phyloP scores from a whole-genome alignment of 2,329 filamentous ascomycete species.

The Hypoxylon sp. region DNA sequence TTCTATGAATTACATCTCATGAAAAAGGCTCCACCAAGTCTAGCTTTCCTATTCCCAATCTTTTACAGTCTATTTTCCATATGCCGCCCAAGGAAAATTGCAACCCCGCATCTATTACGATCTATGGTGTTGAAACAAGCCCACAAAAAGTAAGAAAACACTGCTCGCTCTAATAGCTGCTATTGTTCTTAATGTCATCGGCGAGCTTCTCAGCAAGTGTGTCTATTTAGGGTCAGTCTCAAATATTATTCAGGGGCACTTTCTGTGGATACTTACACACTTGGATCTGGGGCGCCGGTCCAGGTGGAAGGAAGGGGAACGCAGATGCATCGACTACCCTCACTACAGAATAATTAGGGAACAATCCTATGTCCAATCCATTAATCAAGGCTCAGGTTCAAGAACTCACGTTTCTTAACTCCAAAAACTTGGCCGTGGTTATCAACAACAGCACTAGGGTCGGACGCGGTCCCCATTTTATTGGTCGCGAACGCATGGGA shows the following conservation, averaged over 20 bases:
- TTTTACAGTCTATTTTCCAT: neutral
- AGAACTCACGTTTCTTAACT: conserved; percentile 56
- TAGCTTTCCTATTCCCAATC: too few species aligned
- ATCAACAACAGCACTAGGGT: conserved; percentile 69
- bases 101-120: neutral
- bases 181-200: conserved; percentile 10
- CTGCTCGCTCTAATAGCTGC: neutral
- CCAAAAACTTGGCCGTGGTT: conserved; percentile 67
- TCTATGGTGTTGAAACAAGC: neutral
- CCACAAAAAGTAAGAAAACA: neutral
- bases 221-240: conserved; percentile 5
- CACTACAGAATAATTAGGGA: conserved; percentile 48
- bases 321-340: conserved; percentile 69
- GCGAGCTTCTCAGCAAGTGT: conserved; percentile 16
- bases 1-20: too few species aligned
- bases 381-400: neutral
- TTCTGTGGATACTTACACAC: neutral
- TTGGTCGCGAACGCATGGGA: conserved; percentile 69
- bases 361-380: neutral
- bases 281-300: conserved; percentile 13
- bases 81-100: neutral
- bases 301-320: conserved; percentile 48
- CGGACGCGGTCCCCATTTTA: conserved; percentile 66
- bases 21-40: too few species aligned
- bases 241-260: neutral